Evolutionary conservation across 768 basidiomycete species (phyloP), one percentile per base, ranked within the genome.

Genomic region (Cyclocybe aegerita): DNA sequence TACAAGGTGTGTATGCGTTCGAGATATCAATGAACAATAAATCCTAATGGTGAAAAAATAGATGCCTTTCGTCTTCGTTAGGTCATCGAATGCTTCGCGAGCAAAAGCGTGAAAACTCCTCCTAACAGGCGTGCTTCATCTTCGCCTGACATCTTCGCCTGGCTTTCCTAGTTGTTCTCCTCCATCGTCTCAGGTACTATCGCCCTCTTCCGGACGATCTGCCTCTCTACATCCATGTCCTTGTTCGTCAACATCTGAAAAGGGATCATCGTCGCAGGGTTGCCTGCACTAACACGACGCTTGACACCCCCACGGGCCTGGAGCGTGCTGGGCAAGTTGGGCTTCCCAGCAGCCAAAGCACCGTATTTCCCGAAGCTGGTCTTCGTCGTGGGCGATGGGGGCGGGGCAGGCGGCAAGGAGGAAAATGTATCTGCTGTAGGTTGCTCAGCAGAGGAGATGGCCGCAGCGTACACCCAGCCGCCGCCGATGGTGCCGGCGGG

Each of bases 401-500:
- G 54, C n/a, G 62, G 59, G 11, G 49, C 52, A 17, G 58, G 42
- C 32, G 59, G 52, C 37, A 58, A 59, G 4, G 60, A 37, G 8
- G 49, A 23, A 31, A 53, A 53, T 7, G 39, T 54, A 10, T 42
- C 47, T 3, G 47, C 35, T 1, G 43, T 23, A 7, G 55, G 60
- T 9, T 50, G 52, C 49, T 80, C 80, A 7, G 66, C 57, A 8
- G 72, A 73, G 23, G 81, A 75, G 35, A 77, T 63, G 3, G 73
- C 71, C n/a, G 79, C 74, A 40, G 76, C 71, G 57, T 81, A 82
- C 4, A 79, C 68, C 81, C 81, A 83, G 7, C 60, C 53, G 7
- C 64, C 65, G 50, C 63, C 60, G 32, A 59, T n/a, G 16, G 55
- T 53, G 16, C 55, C 59, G 15, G 34, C 52, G 6, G 53, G 58